Evolutionary conservation across 2,329 filamentous ascomycete species (phyloP).

Genomic region (Xylaria sp.): DNA sequence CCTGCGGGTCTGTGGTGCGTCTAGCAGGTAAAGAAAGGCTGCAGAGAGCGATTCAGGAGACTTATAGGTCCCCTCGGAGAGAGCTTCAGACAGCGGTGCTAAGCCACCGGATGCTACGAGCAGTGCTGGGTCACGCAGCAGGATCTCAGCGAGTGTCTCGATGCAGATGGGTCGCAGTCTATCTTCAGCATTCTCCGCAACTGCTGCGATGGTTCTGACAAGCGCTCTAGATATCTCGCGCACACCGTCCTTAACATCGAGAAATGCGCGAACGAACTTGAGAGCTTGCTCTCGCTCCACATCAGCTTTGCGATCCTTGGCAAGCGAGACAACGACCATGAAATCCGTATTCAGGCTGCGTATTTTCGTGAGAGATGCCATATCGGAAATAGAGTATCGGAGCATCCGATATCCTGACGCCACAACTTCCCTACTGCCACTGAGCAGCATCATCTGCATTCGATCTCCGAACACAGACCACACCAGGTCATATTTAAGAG

Average conservation of each 20-base stretch:
- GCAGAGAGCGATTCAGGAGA: slow-evolving; percentile 86
- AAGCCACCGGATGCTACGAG: slow-evolving; percentile 84
- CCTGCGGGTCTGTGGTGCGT: slow-evolving; percentile 77
- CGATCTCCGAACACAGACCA: slow-evolving; percentile 94
- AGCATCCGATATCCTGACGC: slow-evolving; percentile 93
- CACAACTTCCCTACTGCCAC: slow-evolving; percentile 92
- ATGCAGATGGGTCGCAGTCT: slow-evolving; percentile 87
- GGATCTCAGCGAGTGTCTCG: slow-evolving; percentile 88
- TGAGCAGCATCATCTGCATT: slow-evolving; percentile 94
- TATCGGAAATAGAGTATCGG: slow-evolving; percentile 90
- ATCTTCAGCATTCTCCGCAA: slow-evolving; percentile 85
- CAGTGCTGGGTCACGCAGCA: slow-evolving; percentile 81
- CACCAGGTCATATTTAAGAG: slow-evolving; percentile 92
- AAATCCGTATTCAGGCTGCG: slow-evolving; percentile 88
- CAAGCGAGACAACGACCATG: slow-evolving; percentile 85
- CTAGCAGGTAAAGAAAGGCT: slow-evolving; percentile 87
- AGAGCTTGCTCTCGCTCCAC: slow-evolving; percentile 95
- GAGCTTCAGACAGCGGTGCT: slow-evolving; percentile 83
- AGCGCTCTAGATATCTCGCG: slow-evolving; percentile 85
- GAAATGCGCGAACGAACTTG: slow-evolving; percentile 92
- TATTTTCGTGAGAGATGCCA: slow-evolving; percentile 86
- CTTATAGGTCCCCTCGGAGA: slow-evolving; percentile 89
- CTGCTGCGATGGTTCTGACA: slow-evolving; percentile 84
- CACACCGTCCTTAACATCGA: slow-evolving; percentile 93
- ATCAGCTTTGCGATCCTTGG: slow-evolving; percentile 95